phyloP scores from a whole-genome alignment of 495 filamentous ascomycete species.

The Achaetomiella virescens region DNA sequence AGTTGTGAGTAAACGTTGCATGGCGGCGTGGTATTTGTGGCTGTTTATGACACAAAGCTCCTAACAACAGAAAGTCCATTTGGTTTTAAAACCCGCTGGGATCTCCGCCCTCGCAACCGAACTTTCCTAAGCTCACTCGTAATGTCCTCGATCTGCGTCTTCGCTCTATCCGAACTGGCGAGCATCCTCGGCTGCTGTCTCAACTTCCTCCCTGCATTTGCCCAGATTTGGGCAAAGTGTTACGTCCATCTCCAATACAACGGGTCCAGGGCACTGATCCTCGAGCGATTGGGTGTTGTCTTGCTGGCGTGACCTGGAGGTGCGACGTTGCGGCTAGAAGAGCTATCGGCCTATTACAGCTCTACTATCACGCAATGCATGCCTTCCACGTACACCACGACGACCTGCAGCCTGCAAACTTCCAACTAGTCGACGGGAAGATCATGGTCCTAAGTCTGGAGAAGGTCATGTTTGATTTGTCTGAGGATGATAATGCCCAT shows the following conservation, averaged over 20 bases:
- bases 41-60: not conserved
- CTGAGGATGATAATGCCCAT: not conserved
- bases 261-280: constrained; percentile 2
- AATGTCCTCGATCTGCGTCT: not conserved
- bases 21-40: too few relatives aligned
- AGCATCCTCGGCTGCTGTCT: not conserved
- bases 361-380: constrained; percentile 10
- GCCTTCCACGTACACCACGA: constrained; percentile 10
- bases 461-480: not conserved
- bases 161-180: not conserved
- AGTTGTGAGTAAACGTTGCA: constrained; percentile 1
- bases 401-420: constrained; percentile 7
- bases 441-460: constrained; percentile 9
- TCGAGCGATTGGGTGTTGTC: constrained; percentile 3
- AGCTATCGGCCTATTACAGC: constrained; percentile 10
- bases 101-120: not conserved
- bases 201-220: not conserved
- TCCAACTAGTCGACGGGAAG: constrained; percentile 6
- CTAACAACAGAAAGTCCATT: not conserved
- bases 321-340: constrained; percentile 7
- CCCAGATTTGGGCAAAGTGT: not conserved
- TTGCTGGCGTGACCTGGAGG: constrained; percentile 4
- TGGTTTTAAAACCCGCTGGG: constrained; percentile 10
- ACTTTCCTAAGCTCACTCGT: not conserved
- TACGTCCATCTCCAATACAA: constrained; percentile 1